These are phyloP conservation scores for Boletus insuetus DNA, from an alignment of 768 basidiomycete genomes.

Conservation along the genomic window DNA sequence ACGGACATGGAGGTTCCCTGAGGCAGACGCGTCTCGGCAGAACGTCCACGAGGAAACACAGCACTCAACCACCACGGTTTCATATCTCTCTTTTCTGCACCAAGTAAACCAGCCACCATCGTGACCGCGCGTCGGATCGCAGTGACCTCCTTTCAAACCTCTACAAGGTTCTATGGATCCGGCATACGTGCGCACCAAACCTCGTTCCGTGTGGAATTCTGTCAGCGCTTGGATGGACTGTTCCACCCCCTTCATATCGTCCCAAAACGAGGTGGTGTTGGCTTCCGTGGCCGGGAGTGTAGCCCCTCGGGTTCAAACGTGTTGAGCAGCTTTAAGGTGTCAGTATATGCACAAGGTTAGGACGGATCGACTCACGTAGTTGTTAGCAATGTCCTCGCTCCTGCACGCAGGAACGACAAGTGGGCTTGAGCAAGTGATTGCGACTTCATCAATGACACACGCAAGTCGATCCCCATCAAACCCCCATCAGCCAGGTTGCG, in stretches of 20 bases:
- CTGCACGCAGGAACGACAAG: conserved; percentile 58
- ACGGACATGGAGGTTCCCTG: conserved; percentile 20
- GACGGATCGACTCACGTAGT: conserved; percentile 48
- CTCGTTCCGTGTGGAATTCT: conserved; percentile 61
- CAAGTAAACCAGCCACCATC: conserved; percentile 29
- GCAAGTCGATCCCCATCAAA: too few species aligned
- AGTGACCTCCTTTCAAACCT: conserved; percentile 73
- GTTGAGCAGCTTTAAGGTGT: conserved; percentile 64
- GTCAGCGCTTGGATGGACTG: conserved; percentile 50
- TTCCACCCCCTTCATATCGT: conserved; percentile 31
- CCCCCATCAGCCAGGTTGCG: conserved; percentile 22
- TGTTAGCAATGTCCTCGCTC: conserved; percentile 61
- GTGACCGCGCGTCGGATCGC: conserved; percentile 64
- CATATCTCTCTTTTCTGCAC: conserved; percentile 16
- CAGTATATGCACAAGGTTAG: conserved; percentile 31
- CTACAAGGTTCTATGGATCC: conserved; percentile 53
- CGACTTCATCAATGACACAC: conserved; percentile 32
- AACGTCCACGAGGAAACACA: conserved; percentile 54
- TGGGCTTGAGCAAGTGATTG: conserved; percentile 53
- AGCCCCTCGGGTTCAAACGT: conserved; percentile 53
- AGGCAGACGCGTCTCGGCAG: conserved; percentile 36
- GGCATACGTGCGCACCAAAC: conserved; percentile 49
- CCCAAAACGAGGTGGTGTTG: conserved; percentile 45
- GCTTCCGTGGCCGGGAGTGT: conserved; percentile 30
- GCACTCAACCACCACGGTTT: conserved; percentile 79